Base-by-base conservation (phyloP, 768 basidiomycete species). In the Leccinum pellstonianum region DNA sequence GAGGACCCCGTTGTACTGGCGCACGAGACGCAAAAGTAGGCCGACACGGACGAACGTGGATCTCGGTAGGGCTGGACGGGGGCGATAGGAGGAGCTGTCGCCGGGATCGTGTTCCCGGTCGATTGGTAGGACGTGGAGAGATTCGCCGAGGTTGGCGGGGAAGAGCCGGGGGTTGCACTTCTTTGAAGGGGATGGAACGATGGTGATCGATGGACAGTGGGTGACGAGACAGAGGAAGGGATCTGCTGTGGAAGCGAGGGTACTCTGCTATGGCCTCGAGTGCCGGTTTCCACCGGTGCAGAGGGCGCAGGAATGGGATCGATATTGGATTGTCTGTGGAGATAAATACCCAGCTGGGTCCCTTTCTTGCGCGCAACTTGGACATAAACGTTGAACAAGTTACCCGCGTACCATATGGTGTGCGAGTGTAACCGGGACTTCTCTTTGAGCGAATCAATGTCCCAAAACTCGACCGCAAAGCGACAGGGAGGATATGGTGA, bases 401-500 rank as follows among this genome's bases (percentile, higher is more conserved):
- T 92, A 8, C 95, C 95, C 3, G 90, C 93, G 69, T 94, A 91
- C 85, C 91, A 95, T 55, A 95, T 81, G 3, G 94, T 97, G 56
- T 86, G 85, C 8, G 90, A 92, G 71, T 95, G 86, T 54, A 91
- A 73, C 15, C 93, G 80, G 54, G 86, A 85, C 75, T 95, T 96
- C 76, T 96, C 94, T 59, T 86, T 88, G 41, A 97, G 79, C 35
- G 79, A 75, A 61, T 90, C 87, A 19, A 93, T 81, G 66, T 90
- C 88, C 88, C 91, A 95, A 70, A 96, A 96, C 73, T 96, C 94
- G 54, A 93, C 91, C 9, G 85, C 83, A 69, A 96, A 93, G 21
- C 94, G 83, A 74, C 81, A 90, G 0, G 95, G 95, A 49, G 89
- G 86, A 67, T 85, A 84, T n/a, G 82, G 78, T 1, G 87, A 82